Base-by-base conservation (phyloP, 1,284 basidiomycete genomes). In the Serendipita sp. region DNA sequence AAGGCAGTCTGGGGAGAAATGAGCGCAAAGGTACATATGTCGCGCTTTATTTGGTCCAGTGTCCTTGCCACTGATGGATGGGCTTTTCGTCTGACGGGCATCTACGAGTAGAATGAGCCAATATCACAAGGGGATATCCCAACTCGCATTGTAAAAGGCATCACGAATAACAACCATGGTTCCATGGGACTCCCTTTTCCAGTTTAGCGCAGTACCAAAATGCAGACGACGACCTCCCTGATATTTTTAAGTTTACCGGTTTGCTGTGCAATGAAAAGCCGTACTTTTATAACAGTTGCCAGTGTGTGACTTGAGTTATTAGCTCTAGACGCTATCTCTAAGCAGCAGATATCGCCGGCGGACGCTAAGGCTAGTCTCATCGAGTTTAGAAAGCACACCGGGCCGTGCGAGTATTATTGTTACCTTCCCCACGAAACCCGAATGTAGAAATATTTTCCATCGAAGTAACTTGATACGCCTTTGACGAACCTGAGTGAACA, bases 351-450 rank as follows among this genome's bases (percentile, higher is more conserved):
- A 69, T 90, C 83, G 34, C 86, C 85, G 61, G 86, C 83, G 44
- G 91, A 92, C n/a, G 88, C 85, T 50, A 94, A 73, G 3, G 91
- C 91, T 91, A 61, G 26, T 34, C n/a, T 13, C 3, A 10, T 42
- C 47, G 65, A 70, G 22, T 22, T 22, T 22, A 22, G 22, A 22
- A 22, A 22, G 22, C 22, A 22, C 22, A 22, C 22, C 22, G 22
- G 22, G 22, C 22, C 22, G 22, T 22, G 22, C 22, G 22, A 22
- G 22, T 22, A 22, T 22, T 22, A 22, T 22, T 22, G 22, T 62
- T 68, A 90, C 91, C 91, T 85, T 94, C 92, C 38, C 92, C 92
- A 65, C 91, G 82, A 73, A 91, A 93, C 0, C 92, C 92, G 74
- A 92, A 92, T 1, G 83, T 85, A 6, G 78, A 77, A n/a, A 79